Percentiles rank a stretch among this genome's conserved stretches.
phyloP scores from a whole-genome alignment of 345 rosid species.

The Gossypioides kirkii region DNA sequence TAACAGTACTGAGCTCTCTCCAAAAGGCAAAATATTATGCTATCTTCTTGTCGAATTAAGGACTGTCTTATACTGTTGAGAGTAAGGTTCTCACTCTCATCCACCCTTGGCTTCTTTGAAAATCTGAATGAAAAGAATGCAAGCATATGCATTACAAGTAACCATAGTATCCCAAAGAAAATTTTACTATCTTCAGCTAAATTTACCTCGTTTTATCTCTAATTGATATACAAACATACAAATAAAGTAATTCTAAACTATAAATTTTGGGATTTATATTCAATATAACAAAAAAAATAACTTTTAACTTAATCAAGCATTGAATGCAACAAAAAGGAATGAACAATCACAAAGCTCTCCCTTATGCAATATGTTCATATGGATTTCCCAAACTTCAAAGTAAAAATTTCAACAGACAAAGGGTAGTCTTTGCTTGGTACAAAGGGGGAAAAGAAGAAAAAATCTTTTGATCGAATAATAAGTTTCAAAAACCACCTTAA shows the following conservation, averaged over 20 bases:
- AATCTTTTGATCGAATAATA: constrained; percentile 4
- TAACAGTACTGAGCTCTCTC: constrained; percentile 62
- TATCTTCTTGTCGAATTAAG: constrained; percentile 61
- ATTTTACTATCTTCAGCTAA: background rate
- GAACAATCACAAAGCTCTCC: background rate
- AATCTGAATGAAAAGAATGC: background rate
- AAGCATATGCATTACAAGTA: background rate
- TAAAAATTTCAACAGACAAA: background rate
- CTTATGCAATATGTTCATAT: background rate
- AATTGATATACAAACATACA: background rate
- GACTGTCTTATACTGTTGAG: constrained; percentile 51
- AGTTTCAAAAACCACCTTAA: background rate
- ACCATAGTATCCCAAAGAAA: background rate
- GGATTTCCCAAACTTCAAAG: background rate
- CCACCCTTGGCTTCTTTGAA: constrained; percentile 34
- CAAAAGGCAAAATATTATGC: constrained; percentile 58
- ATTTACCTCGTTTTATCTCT: background rate
- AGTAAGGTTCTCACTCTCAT: constrained; percentile 53
- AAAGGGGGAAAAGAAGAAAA: constrained; percentile 11
- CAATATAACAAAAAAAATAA: background rate
- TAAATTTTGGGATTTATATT: background rate
- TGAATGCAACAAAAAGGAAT: background rate
- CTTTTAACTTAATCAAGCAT: background rate
- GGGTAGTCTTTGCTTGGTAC: background rate
- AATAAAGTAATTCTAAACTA: background rate